Evolutionary conservation across 768 basidiomycete genomes (phyloP), one percentile per base, ranked within the genome.

Genomic region (Mycena filopes): DNA sequence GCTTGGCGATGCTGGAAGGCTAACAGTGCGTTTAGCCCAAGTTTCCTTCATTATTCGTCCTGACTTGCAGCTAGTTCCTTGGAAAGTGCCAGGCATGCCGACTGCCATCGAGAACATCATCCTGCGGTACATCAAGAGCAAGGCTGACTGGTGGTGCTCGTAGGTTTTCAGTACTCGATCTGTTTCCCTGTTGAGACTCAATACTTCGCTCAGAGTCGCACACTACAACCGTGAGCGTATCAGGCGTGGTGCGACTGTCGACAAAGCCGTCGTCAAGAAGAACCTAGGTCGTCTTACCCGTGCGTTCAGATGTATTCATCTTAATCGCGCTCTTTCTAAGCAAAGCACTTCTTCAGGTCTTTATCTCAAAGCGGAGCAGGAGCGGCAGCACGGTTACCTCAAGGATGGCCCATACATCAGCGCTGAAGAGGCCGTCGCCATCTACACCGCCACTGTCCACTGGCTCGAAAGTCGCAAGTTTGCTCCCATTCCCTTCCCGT

Each of bases 71-170:
- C 42, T 65, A 87, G 91, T 99, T 72, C 98, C 98, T 23, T 99
- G 98, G 98, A 99, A 99, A 79, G 98, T 99, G 2, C 98, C 96
- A 12, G 98, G 98, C 41, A 99, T 99, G 98, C 96, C 96, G 0
- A 98, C 98, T 1, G 95, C 98, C 13, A 98, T 99, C 68, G 98
- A 99, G 80, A 99, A 99, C 78, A 98, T 99, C 78, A 98, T 99
- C 67, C 79, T 99, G 43, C 92, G 97, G 55, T 99, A 98, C 80
- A 96, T 99, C 86, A 99, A 99, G 85, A 93, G 91, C 80, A 99
- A 99, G 83, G 94, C 96, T 23, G 97, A 99, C 76, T 98, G 97
- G 97, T 99, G 96, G 95, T 92, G 92, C 76, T 96, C 93, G 83
- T 91, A 77, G 70, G 90, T 84, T 3, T 10, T 20, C 33, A 11